Evolutionary conservation across 176 grass and related monocot genomes (phyloP).

Genomic region (Tuctoria greenei): DNA sequence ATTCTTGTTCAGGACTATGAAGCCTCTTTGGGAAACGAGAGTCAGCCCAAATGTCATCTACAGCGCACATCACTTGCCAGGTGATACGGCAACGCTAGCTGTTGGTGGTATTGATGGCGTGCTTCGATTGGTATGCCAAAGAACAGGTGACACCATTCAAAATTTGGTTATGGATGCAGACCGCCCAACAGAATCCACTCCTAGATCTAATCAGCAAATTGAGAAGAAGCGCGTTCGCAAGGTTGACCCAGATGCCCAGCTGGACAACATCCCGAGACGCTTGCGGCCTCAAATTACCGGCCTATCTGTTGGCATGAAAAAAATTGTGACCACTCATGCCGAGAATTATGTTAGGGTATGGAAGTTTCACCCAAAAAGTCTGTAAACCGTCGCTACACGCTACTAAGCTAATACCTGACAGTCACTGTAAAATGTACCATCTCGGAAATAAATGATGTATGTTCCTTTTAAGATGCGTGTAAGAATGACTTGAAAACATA

Average conservation of each 20-base stretch:
- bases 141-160: conserved; percentile 52
- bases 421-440: background rate
- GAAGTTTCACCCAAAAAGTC: conserved; percentile 47
- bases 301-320: conserved; percentile 76
- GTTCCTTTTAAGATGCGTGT: background rate
- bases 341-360: conserved; percentile 71
- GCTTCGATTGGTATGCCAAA: conserved; percentile 76
- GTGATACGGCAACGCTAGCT: conserved; percentile 53
- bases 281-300: conserved; percentile 65
- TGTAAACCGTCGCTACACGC: background rate
- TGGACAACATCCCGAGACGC: conserved; percentile 55
- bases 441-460: background rate
- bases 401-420: background rate
- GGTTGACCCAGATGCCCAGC: conserved; percentile 36
- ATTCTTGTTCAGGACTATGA: conserved; percentile 60
- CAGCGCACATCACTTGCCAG: conserved; percentile 54
- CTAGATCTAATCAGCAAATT: conserved; percentile 28
- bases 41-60: conserved; percentile 95
- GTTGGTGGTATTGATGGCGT: conserved; percentile 79
- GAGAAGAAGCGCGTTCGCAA: conserved; percentile 55
- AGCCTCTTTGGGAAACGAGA: conserved; percentile 80
- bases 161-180: conserved; percentile 43
- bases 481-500: background rate
- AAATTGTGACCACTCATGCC: conserved; percentile 79
- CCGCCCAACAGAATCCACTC: conserved; percentile 1